Conservation (phyloP, 1,284 basidiomycete genomes). For the Leccinum fallax region DNA sequence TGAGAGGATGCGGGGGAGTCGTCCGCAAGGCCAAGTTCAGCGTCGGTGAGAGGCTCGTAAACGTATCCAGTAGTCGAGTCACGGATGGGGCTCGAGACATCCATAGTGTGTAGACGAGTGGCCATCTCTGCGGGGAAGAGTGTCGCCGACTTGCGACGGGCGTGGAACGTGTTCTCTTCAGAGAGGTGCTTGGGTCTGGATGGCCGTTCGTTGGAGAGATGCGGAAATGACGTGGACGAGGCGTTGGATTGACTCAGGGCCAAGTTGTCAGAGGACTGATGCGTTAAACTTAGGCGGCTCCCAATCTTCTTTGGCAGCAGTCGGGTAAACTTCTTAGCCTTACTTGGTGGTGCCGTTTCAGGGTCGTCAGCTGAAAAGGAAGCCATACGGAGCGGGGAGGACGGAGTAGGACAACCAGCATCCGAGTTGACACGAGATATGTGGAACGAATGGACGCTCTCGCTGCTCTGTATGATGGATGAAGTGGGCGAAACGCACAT, state of each 20-base stretch:
- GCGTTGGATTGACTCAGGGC: constrained; percentile 26
- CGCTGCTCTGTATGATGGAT: constrained; percentile 28
- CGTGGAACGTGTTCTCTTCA: constrained; percentile 38
- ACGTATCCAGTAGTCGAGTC: constrained; percentile 28
- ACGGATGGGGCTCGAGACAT: constrained; percentile 29
- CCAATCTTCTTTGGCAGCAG: constrained; percentile 36
- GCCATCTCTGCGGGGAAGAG: constrained; percentile 34
- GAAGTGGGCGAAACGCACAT: constrained; percentile 32
- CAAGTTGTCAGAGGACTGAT: constrained; percentile 33
- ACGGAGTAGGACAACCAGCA: constrained; percentile 24
- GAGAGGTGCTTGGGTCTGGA: constrained; percentile 29
- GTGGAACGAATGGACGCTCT: constrained; percentile 29
- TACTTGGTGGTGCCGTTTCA: constrained; percentile 16
- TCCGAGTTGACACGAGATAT: constrained; percentile 29
- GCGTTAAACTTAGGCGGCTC: constrained; percentile 31
- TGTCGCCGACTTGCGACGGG: constrained; percentile 37
- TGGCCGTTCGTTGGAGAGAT: constrained; percentile 26
- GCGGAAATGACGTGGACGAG: constrained; percentile 34
- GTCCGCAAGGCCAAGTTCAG: constrained; percentile 25
- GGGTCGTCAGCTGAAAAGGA: constrained; percentile 30
- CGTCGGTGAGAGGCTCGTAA: constrained; percentile 33
- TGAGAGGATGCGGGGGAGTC: constrained; percentile 21
- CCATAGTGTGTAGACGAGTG: constrained; percentile 35
- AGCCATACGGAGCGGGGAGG: constrained; percentile 31
- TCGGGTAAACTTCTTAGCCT: constrained; percentile 34